Evolutionary conservation across 257 asterid genomes (phyloP).

Genomic region (Capsicum baccatum): DNA sequence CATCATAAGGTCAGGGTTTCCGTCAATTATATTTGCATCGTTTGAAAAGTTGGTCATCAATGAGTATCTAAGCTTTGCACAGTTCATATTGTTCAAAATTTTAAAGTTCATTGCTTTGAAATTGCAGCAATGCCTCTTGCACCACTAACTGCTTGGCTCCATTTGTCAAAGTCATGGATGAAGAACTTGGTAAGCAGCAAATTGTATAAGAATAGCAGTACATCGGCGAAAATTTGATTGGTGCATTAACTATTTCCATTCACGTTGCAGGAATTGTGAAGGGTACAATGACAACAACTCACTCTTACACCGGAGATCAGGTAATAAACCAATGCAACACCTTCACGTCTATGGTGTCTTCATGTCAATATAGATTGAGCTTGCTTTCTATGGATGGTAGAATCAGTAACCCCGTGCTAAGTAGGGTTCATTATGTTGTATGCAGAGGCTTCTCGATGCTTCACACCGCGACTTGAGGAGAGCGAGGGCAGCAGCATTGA

Average conservation of each 20-base stretch:
- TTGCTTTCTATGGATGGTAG: background rate
- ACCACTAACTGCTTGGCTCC: slow-evolving; percentile 98
- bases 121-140: slow-evolving; percentile 93
- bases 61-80: background rate
- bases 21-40: background rate
- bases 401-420: background rate
- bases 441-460: slow-evolving; percentile 90
- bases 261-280: slow-evolving; percentile 76
- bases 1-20: slow-evolving; percentile 68
- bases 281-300: slow-evolving; percentile 98
- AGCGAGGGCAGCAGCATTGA: slow-evolving; percentile 90
- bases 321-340: slow-evolving; percentile 35
- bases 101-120: background rate
- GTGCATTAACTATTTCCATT: background rate
- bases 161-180: slow-evolving; percentile 83
- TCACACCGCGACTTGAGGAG: slow-evolving; percentile 90
- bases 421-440: background rate
- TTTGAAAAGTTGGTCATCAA: background rate
- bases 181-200: slow-evolving; percentile 65
- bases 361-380: background rate
- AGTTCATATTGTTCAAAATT: background rate
- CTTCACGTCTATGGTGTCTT: background rate
- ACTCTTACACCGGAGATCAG: slow-evolving; percentile 99
- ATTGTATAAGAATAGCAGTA: background rate
- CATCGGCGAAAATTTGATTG: background rate